Conservation (phyloP, 345 rosid genomes). For the Euphorbia lathyris region DNA sequence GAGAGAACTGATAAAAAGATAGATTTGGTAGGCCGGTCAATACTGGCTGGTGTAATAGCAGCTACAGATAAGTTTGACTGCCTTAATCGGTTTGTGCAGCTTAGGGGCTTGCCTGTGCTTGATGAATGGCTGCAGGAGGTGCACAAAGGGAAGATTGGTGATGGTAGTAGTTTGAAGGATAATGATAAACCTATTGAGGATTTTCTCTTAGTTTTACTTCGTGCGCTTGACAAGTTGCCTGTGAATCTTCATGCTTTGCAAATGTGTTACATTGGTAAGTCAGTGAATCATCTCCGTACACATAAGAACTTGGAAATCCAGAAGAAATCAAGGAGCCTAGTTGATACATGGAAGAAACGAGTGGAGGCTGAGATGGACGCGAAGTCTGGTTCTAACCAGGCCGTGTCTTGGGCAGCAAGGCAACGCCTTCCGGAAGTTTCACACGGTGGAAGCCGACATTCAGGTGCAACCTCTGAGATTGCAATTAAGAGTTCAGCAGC, state of each 20-base stretch:
- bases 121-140: slow-evolving; percentile 98
- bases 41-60: slow-evolving; percentile 74
- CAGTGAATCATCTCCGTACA: slow-evolving; percentile 79
- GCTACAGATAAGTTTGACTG: slow-evolving; percentile 80
- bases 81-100: slow-evolving; percentile 74
- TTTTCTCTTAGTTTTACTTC: slow-evolving; percentile 66
- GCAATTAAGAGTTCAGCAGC: slow-evolving; percentile 52
- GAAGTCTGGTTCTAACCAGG: slow-evolving; percentile 59
- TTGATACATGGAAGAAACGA: slow-evolving; percentile 94
- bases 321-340: slow-evolving; percentile 84
- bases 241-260: slow-evolving; percentile 88
- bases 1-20: slow-evolving; percentile 68
- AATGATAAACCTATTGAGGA: slow-evolving; percentile 66
- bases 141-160: slow-evolving; percentile 81
- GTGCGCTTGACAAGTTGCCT: slow-evolving; percentile 87
- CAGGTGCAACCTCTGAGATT: slow-evolving; percentile 57
- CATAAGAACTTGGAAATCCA: slow-evolving; percentile 81
- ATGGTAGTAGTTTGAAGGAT: slow-evolving; percentile 59
- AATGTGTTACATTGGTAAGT: slow-evolving; percentile 82
- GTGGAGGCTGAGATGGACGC: slow-evolving; percentile 97
- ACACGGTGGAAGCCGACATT: slow-evolving; percentile 51
- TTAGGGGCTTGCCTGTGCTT: slow-evolving; percentile 71
- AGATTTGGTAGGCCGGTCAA: slow-evolving; percentile 56
- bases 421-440: slow-evolving; percentile 55
- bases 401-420: slow-evolving; percentile 62